Evolutionary conservation across 805 yeast species (phyloP), one percentile per base, ranked within the genome.

Genomic region (Clavispora vitiphila): DNA sequence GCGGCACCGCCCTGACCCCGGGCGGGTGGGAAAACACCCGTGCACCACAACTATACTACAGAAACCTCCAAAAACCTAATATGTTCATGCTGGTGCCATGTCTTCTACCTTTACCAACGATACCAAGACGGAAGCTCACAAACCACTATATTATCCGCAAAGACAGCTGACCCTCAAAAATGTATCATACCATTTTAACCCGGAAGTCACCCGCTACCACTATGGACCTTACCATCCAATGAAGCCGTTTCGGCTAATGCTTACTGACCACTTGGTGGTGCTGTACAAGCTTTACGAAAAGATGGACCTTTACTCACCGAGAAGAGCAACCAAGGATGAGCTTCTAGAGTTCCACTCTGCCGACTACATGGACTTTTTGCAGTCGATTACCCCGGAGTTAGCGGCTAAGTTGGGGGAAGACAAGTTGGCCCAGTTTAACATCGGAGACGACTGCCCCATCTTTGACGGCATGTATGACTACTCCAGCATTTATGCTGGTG

Each of bases 181-280:
- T 55, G 96, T 89, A 1, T 86, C 96, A 8, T 89, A 89, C 64
- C 97, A 89, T 62, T 87, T 77, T 64, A 89, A 89, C 61, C 86
- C 89, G 20, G 79, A 82, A 40, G 95, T 83, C 0, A 74, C 86
- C 1, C 76, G 78, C 49, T 90, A 82, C 62, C 96, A 90, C 56
- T 90, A 86, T 61, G 99, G 99, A 14, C 85, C 86, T 1, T 77
- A 81, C 46, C 99, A 91, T 63, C 99, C 99, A n/a, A 91, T 91
- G 99, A 91, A 91, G 61, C 99, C 99, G 12, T 87, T 90, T 62
- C 70, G 99, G 50, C 70, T 93, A 47, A 83, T 89, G 90, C 74
- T 91, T 35, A 91, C 99, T 0, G 97, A 91, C 64, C 96, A 90
- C 60, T 68, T 91, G 47, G 91, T 91, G 39, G 77, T 83, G 25